Evolutionary conservation across 306 rosid genomes (phyloP).

Genomic region (Malus sieversii): DNA sequence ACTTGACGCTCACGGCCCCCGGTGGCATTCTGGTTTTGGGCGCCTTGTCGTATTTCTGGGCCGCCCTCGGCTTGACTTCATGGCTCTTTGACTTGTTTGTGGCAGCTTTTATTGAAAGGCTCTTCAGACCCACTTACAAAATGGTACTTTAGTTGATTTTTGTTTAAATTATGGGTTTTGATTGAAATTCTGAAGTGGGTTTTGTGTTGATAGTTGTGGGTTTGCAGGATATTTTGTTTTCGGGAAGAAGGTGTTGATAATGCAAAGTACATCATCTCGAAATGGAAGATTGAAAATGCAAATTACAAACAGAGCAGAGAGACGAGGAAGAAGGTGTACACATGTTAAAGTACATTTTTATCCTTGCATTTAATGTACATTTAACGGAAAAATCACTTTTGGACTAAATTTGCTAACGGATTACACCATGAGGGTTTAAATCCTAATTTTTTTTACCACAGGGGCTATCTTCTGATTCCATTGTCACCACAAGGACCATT

Average conservation of each 20-base stretch:
- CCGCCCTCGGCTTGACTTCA: slow-evolving; percentile 95
- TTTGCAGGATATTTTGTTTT: slow-evolving; percentile 72
- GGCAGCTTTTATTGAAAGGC: slow-evolving; percentile 81
- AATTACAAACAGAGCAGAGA: too few relatives aligned
- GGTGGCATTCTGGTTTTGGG: slow-evolving; percentile 70
- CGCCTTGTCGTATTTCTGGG: slow-evolving; percentile 88
- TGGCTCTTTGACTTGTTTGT: slow-evolving; percentile 97
- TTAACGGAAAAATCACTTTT: too few relatives aligned
- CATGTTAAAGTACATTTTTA: too few relatives aligned
- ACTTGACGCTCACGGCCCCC: slow-evolving; percentile 56
- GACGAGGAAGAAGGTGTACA: too few relatives aligned
- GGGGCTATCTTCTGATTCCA: too few relatives aligned
- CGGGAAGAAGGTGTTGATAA: slow-evolving; percentile 47
- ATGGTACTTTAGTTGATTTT: slow-evolving; percentile 39
- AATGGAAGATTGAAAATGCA: too few relatives aligned
- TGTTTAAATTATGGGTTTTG: background rate
- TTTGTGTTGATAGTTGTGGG: slow-evolving; percentile 21
- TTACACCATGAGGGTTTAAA: too few relatives aligned
- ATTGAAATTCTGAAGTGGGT: background rate
- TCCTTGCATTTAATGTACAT: too few relatives aligned
- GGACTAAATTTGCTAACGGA: too few relatives aligned
- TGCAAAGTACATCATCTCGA: too few relatives aligned
- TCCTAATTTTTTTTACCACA: too few relatives aligned
- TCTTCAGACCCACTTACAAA: slow-evolving; percentile 65
- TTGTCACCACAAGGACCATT: too few relatives aligned